Base-by-base conservation (phyloP, 2,329 filamentous ascomycete genomes). In the Fusarium decemcellulare region DNA sequence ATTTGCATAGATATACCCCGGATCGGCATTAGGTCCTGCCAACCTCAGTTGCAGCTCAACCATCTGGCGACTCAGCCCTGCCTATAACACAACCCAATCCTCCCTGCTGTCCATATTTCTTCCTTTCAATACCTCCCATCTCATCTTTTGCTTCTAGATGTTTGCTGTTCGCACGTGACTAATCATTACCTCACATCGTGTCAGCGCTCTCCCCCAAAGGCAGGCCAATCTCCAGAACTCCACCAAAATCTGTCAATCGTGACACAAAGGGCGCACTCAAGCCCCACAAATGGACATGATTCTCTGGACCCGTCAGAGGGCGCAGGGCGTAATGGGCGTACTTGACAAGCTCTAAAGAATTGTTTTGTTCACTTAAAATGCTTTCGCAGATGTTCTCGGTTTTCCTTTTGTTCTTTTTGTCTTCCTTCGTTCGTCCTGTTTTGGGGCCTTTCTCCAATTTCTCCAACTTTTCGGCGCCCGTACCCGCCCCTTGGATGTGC, bases 191-290 rank as follows among this genome's bases (percentile, higher is more conserved):
- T 56, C 40, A 56, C 51, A 55, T 9, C 6, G 10, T 44, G 12
- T 6, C 15, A 47, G 18, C 42, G 47, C 58, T 58, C 56, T 59
- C 61, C 52, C 39, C 7, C 53, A 51, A 53, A 34, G 43, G 47
- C 15, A 44, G 18, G 15, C 44, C 37, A 70, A 64, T 70, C 37
- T 70, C 59, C 43, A 58, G 32, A 58, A 70, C 67, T 61, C 63
- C 67, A 61, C 67, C 39, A 47, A 14, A 37, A 39, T 46, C 47
- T n/a, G 40, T 47, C 51, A 23, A 46, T 39, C 18, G 40, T 62
- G 48, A 59, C 47, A 59, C 34, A 47, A 29, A 70, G 67, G 67
- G 67, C 67, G 67, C 42, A 27, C 27, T 27, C 43, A 34, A 57
- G 52, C 59, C 57, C 67, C 67, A 70, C 67, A 44, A 36, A 40